Base-by-base conservation (phyloP, 2,329 filamentous ascomycete species). In the Curvularia verruculosa region DNA sequence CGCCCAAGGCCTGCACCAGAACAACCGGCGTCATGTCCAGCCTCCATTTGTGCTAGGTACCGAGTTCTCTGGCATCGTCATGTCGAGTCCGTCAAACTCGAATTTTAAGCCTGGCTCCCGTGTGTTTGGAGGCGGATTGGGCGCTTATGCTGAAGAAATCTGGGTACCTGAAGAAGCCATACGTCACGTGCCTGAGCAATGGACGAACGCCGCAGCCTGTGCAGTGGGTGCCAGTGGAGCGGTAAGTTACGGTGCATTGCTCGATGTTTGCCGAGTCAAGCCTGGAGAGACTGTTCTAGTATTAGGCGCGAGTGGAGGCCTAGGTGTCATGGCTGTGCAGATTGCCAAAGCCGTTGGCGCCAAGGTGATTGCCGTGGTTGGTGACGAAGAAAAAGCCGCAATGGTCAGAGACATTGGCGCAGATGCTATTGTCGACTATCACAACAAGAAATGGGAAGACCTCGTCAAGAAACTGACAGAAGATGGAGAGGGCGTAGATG, bases 11-110 rank as follows among this genome's bases (percentile, higher is more conserved):
- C 80, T 82, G 60, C 85, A 87, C 64, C 85, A 87, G 65, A 87
- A 87, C 68, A 87, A 86, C 67, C 78, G 75, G 28, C 79, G 78
- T n/a, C 80, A 84, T 52, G 79, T 85, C 36, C 77, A 76, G 29
- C 85, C 84, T 1, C 85, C 85, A 0, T 87, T 88, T 72, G 80
- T 79, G 1, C 78, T 87, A 0, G 85, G 85, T 12, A 82, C 83
- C n/a, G 85, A 87, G 67, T 87, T 87, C 64, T 77, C 84, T 1
- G 85, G 85, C n/a, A 74, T 80, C 2, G 76, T 87, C 1, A 58
- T 80, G 31, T 72, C 72, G 2, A 68, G 79, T 0, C 78, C 81
- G 0, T 19, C 69, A 5, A 39, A 51, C 13, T 68, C 66, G 0
- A 56, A 60, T 0, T 81, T 83, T 56, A 67, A 68, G 21, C 73